Evolutionary conservation across 2,329 filamentous ascomycete species (phyloP), one percentile per base, ranked within the genome.

Genomic region (Colletotrichum echinochloae): DNA sequence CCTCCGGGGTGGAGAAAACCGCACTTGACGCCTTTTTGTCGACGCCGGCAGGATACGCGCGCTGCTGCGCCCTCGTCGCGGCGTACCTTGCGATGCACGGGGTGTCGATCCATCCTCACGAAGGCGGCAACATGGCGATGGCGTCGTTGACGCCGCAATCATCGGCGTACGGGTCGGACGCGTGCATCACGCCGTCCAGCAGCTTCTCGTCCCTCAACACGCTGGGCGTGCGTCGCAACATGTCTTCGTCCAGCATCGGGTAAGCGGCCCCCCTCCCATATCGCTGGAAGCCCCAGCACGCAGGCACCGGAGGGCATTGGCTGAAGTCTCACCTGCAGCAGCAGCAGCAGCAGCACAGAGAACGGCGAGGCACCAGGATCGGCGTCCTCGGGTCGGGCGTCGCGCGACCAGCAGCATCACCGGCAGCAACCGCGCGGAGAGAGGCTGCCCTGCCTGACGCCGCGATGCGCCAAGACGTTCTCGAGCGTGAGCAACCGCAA

Each of bases 401-500:
- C 48, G 33, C 56, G 67, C 56, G 67, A 66, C 8, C 65, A 71
- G 39, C 57, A 71, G 30, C 57, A 44, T 3, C 41, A 44, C 20
- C 41, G 33, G 4, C 16, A 14, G 14, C 57, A 65, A 16, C n/a
- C 9, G 14, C 51, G 68, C 4, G 57, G 51, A 18, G 26, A 28
- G 48, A 66, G 68, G 30, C 68, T 72, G 20, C 52, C 68, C 23
- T 79, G 78, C 66, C 20, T 54, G 12, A 12, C 52, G 6, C 39
- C 65, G 9, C 56, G 57, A 14, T 79, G 78, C 46, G 60, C 66
- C 51, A 79, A 78, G 72, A 73, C 68, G 23, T 79, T 79, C 37
- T 76, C 77, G 1, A 79, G 72, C 59, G 65, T 75, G 33, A 76
- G 77, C 68, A 79, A 79, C 61, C 74, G 76, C 30, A 79, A 79